Percentiles rank a stretch among this genome's conserved stretches.
These are phyloP conservation scores for Colletotrichum endophyticum DNA, from an alignment of 2,329 filamentous ascomycete species.

Conservation along the genomic window DNA sequence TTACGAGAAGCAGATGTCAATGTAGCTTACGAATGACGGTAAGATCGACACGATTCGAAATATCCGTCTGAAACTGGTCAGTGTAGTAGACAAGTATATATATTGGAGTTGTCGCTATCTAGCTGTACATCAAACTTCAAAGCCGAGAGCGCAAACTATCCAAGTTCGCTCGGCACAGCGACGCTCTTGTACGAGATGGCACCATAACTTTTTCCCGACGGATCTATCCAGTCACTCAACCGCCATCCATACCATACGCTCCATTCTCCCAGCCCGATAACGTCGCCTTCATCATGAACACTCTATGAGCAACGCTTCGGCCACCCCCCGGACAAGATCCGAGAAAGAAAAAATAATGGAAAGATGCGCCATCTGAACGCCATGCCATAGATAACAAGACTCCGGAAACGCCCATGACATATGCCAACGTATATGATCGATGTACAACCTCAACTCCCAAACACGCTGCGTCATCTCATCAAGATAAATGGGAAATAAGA, in stretches of 20 bases:
- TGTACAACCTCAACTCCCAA: slow-evolving; percentile 5
- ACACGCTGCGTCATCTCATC: slow-evolving; percentile 19
- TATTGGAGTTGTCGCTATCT: slow-evolving; percentile 1
- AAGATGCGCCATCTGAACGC: slow-evolving; percentile 3
- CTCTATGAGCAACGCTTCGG: not conserved
- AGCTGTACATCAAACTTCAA: slow-evolving; percentile 3
- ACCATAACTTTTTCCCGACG: not conserved
- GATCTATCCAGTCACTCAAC: not conserved
- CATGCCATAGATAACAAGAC: not conserved
- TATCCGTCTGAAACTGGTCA: too few relatives aligned
- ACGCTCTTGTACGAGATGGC: not conserved
- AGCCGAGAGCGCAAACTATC: slow-evolving; percentile 2
- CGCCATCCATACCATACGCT: not conserved
- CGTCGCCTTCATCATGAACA: not conserved
- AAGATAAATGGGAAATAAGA: not conserved
- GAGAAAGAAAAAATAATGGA: not conserved
- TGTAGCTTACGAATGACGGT: too few relatives aligned
- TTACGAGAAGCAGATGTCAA: too few relatives aligned
- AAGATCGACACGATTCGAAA: too few relatives aligned
- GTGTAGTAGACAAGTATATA: not conserved
- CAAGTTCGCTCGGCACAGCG: not conserved
- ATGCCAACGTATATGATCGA: not conserved
- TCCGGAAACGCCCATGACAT: not conserved
- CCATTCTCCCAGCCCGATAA: not conserved
- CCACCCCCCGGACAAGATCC: not conserved